These are phyloP conservation scores for Posidonia oceanica DNA, from an alignment of 116 monocot genomes.

Conservation along the genomic window DNA sequence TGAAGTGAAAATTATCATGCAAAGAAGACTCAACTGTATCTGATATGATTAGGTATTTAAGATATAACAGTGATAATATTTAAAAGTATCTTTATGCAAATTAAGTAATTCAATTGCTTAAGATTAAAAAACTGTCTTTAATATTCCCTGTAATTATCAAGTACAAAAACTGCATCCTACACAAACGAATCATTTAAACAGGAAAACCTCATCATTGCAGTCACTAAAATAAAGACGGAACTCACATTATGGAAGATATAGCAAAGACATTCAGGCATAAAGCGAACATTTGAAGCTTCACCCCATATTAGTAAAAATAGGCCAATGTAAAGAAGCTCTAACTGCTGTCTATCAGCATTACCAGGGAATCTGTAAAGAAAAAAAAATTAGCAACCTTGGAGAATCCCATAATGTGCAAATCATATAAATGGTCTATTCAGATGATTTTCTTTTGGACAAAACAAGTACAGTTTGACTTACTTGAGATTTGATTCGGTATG, in stretches of 20 bases:
- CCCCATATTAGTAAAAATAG: constrained; percentile 95
- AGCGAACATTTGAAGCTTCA: constrained; percentile 97
- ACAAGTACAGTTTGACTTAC: constrained; percentile 26
- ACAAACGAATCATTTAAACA: too few species aligned
- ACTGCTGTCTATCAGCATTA: constrained; percentile 36
- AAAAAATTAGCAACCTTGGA: neutral
- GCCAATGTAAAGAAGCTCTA: constrained; percentile 85
- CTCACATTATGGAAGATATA: constrained; percentile 88
- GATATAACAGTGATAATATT: too few species aligned
- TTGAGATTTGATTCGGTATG: constrained; percentile 37
- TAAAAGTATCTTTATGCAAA: too few species aligned
- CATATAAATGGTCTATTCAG: neutral
- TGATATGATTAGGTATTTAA: too few species aligned
- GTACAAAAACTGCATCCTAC: too few species aligned
- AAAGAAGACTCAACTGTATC: too few species aligned
- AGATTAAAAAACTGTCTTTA: too few species aligned
- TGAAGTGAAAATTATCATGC: too few species aligned
- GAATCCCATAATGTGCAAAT: neutral
- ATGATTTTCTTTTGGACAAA: neutral
- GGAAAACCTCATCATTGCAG: too few species aligned
- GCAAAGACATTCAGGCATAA: constrained; percentile 97
- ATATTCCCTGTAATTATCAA: too few species aligned
- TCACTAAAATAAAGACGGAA: constrained; percentile 5
- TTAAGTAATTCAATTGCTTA: too few species aligned
- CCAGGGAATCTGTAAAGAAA: constrained; percentile 26